Evolutionary conservation across 352 stramenopile species (phyloP).

Genomic region (Bremia lactucae): DNA sequence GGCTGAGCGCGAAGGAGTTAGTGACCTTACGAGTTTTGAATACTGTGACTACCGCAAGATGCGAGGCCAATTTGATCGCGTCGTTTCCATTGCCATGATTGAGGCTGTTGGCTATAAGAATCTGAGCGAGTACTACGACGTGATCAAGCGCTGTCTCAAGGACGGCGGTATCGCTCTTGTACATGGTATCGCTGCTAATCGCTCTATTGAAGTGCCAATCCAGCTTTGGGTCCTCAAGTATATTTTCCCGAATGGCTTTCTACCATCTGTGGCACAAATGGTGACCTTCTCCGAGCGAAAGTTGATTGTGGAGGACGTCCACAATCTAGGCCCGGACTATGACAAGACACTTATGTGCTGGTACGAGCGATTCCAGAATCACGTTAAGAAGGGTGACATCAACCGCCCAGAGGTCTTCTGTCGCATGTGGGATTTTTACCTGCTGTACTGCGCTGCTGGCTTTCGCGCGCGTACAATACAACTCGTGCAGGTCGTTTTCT

Average conservation of each 20-base stretch:
- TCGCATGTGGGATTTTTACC: slow-evolving; percentile 87
- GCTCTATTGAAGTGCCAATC: slow-evolving; percentile 72
- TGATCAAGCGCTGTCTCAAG: slow-evolving; percentile 78
- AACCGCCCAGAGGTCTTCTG: slow-evolving; percentile 75
- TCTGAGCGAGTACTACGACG: slow-evolving; percentile 76
- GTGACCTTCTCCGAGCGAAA: slow-evolving; percentile 70
- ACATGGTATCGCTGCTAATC: slow-evolving; percentile 77
- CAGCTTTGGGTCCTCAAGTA: slow-evolving; percentile 87
- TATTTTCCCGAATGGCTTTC: slow-evolving; percentile 86
- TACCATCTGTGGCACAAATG: slow-evolving; percentile 71
- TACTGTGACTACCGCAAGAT: slow-evolving; percentile 88
- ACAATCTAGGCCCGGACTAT: slow-evolving; percentile 84
- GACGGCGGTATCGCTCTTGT: slow-evolving; percentile 62
- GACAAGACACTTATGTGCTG: slow-evolving; percentile 87
- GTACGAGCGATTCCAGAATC: slow-evolving; percentile 78
- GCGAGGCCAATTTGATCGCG: slow-evolving; percentile 77
- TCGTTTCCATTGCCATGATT: slow-evolving; percentile 85
- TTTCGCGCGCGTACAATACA: slow-evolving; percentile 83
- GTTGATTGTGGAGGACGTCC: slow-evolving; percentile 69
- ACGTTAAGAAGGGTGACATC: slow-evolving; percentile 65
- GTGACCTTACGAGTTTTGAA: slow-evolving; percentile 80
- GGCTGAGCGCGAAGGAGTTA: slow-evolving; percentile 66
- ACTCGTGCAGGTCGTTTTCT: slow-evolving; percentile 77
- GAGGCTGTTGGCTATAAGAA: slow-evolving; percentile 86
- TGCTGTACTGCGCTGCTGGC: slow-evolving; percentile 84